Base-by-base conservation (phyloP, 176 grass and related monocot genomes). In the Musa beccarii region DNA sequence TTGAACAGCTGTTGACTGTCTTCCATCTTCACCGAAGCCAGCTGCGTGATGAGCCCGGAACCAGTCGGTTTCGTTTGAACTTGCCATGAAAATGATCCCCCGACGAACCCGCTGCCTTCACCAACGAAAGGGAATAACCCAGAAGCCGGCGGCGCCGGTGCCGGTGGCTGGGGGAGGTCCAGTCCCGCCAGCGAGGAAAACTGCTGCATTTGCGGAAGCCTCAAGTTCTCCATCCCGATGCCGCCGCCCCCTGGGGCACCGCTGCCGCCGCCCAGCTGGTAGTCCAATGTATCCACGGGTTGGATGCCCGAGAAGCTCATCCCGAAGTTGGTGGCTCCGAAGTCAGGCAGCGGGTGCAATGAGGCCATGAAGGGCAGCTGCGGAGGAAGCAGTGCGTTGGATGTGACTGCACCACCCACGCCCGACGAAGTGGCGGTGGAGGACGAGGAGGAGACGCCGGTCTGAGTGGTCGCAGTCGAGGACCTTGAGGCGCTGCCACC, bases 21-120 rank as follows among this genome's bases (percentile, higher is more conserved):
- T 25, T 77, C 75, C 59, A 77, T 77, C 11, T 77, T 77, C 61
- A 99, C 85, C 4, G 95, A 90, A 2, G 73, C 53, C 2, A 75
- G 54, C 15, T 75, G 73, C 13, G 73, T n/a, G 53, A 75, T 59
- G 53, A 75, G 73, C 53, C 54, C 73, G 8, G 73, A 19, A 23
- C 23, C 28, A 4, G 61, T 9, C 8, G 29, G 56, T 13, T 77
- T 77, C 2, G 20, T 1, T 70, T 49, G 28, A 63, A 56, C 54
- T 56, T 55, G 55, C 14, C 15, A 55, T 6, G 55, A 12, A 9
- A 77, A 25, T 52, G 52, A 24, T 52, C 59, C 75, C 6, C 49
- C 75, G n/a, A 19, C 26, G 43, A 65, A 59, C 11, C 75, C 75
- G 9, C 34, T 24, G 13, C 75, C 75, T 52, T 66, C 61, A 9